phyloP scores from a whole-genome alignment of 1,139 yeast genomes.

The Nadsonia starkeyi-henricii region DNA sequence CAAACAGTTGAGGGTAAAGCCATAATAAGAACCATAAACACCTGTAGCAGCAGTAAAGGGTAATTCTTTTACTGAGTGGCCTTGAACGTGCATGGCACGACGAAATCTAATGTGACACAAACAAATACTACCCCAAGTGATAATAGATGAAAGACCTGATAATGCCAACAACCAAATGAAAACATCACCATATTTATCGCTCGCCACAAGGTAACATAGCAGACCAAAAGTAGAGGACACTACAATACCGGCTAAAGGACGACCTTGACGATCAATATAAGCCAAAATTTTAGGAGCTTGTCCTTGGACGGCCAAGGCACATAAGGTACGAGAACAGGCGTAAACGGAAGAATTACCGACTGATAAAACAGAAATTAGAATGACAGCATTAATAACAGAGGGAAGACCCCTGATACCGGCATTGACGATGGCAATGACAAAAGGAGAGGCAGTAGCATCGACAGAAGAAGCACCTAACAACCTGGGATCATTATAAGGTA shows the following conservation, averaged over 20 bases:
- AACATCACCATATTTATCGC: slow-evolving; percentile 46
- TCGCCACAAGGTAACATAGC: slow-evolving; percentile 48
- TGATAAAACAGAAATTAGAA: slow-evolving; percentile 48
- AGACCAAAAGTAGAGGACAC: slow-evolving; percentile 48
- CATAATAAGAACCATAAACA: slow-evolving; percentile 52
- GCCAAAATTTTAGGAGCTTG: slow-evolving; percentile 59
- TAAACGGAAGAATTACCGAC: slow-evolving; percentile 62
- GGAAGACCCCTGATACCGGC: slow-evolving; percentile 52
- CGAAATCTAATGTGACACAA: slow-evolving; percentile 68
- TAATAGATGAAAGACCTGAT: slow-evolving; percentile 66
- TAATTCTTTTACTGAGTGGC: slow-evolving; percentile 50
- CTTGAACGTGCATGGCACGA: slow-evolving; percentile 51
- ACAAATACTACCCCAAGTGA: slow-evolving; percentile 69
- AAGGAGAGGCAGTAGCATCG: slow-evolving; percentile 47
- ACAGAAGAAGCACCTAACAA: slow-evolving; percentile 16
- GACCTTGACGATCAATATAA: slow-evolving; percentile 59
- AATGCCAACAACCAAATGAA: slow-evolving; percentile 71
- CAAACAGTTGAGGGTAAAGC: slow-evolving; percentile 43
- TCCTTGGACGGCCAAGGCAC: slow-evolving; percentile 67
- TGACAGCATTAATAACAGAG: slow-evolving; percentile 52
- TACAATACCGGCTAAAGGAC: slow-evolving; percentile 56
- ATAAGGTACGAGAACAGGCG: slow-evolving; percentile 69
- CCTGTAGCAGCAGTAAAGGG: slow-evolving; percentile 63
- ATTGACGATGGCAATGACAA: slow-evolving; percentile 46
- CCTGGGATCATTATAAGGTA: slow-evolving; percentile 49